Evolutionary conservation across 192 early-diverging fungal genomes (phyloP).

Genomic region (Spizellomyces sp.): DNA sequence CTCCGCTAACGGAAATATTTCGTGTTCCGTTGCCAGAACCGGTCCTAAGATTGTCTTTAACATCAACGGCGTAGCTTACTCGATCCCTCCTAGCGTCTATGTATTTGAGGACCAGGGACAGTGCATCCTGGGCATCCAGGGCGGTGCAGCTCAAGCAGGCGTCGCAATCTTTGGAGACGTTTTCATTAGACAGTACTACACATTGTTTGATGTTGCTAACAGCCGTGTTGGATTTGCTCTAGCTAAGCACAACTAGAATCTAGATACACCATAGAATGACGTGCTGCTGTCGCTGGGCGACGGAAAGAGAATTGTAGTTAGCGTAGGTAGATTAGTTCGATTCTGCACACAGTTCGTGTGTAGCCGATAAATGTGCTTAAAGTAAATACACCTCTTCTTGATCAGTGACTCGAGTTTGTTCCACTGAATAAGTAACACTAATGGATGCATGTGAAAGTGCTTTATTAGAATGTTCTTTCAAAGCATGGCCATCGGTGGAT

Average conservation of each 20-base stretch:
- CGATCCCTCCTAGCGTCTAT: conserved; percentile 37
- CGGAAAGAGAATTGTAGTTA: too few species aligned
- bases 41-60: conserved; percentile 35
- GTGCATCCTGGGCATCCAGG: conserved; percentile 39
- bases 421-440: too few species aligned
- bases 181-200: conserved; percentile 56
- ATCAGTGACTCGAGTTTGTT: too few species aligned
- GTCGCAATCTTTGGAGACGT: conserved; percentile 54
- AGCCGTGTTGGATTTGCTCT: conserved; percentile 46
- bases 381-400: too few species aligned
- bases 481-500: too few species aligned
- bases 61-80: conserved; percentile 29
- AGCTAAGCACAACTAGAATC: conserved; percentile 7
- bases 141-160: conserved; percentile 31
- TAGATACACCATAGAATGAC: too few species aligned
- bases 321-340: too few species aligned
- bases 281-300: too few species aligned
- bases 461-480: too few species aligned
- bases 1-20: conserved; percentile 31
- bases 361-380: too few species aligned
- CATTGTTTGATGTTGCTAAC: conserved; percentile 51
- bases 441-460: too few species aligned
- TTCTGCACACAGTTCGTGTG: too few species aligned
- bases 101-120: conserved; percentile 33
- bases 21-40: conserved; percentile 22